Evolutionary conservation across 2,329 filamentous ascomycete genomes (phyloP).

Genomic region (Parafenestella ontariensis): DNA sequence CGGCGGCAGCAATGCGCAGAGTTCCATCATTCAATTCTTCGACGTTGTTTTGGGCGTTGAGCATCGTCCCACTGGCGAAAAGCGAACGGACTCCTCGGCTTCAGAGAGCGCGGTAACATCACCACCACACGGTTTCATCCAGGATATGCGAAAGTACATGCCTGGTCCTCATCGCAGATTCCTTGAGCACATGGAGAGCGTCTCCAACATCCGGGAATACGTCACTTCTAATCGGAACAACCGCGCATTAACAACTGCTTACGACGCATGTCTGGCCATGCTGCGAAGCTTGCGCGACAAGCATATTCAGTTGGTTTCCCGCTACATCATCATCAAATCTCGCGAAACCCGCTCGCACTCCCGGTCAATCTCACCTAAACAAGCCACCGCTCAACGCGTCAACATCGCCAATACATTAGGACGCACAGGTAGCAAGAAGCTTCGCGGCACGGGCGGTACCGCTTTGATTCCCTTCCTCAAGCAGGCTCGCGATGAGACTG

Average conservation of each 20-base stretch:
- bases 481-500: constrained; percentile 94
- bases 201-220: constrained; percentile 88
- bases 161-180: constrained; percentile 91
- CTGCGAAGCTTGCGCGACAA: constrained; percentile 83
- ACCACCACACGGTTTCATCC: constrained; percentile 85
- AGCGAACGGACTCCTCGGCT: constrained; percentile 49
- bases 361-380: constrained; percentile 65
- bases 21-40: constrained; percentile 96
- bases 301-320: constrained; percentile 94
- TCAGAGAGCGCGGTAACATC: constrained; percentile 54
- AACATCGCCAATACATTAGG: constrained; percentile 65
- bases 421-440: constrained; percentile 59
- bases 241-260: constrained; percentile 75
- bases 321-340: constrained; percentile 92
- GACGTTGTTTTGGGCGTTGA: constrained; percentile 89
- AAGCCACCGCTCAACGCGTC: constrained; percentile 49
- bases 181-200: constrained; percentile 75
- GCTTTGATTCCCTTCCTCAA: constrained; percentile 95
- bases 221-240: constrained; percentile 71
- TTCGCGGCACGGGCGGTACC: constrained; percentile 91
- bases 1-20: constrained; percentile 96
- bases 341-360: constrained; percentile 73
- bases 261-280: constrained; percentile 87
- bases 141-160: constrained; percentile 98
- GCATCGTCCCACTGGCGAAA: constrained; percentile 86